Conservation (phyloP, 1,284 basidiomycete genomes). For the Schizophyllum commune region DNA sequence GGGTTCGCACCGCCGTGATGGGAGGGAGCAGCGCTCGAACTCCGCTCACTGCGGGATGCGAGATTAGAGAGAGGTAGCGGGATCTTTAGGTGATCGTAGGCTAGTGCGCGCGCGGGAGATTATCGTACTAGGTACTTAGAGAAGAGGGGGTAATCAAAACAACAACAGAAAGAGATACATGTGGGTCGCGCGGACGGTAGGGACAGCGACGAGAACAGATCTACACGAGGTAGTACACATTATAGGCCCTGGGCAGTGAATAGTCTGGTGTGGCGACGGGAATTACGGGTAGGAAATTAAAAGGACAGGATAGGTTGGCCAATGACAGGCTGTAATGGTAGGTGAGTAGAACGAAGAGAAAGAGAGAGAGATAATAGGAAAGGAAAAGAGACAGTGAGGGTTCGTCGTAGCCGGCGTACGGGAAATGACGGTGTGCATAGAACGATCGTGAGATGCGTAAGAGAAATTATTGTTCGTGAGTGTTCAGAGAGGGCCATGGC, state of each 20-base stretch:
- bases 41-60: not conserved
- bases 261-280: not conserved
- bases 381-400: not conserved
- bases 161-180: not conserved
- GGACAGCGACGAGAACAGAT: not conserved
- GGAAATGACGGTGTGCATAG: not conserved
- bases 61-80: not conserved
- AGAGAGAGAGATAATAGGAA: not conserved
- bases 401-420: not conserved
- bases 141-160: not conserved
- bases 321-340: not conserved
- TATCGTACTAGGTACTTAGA: not conserved
- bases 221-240: not conserved
- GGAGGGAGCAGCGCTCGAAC: not conserved
- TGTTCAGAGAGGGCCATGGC: not conserved
- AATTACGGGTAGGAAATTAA: not conserved
- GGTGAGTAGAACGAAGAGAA: too few species aligned
- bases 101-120: not conserved
- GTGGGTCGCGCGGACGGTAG: not conserved
- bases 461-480: slow-evolving; percentile 1
- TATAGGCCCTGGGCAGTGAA: not conserved
- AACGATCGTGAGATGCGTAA: slow-evolving; percentile 5
- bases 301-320: not conserved
- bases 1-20: not conserved
- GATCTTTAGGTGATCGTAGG: not conserved